Evolutionary conservation across 257 asterid genomes (phyloP).

Genomic region (Rauvolfia tetraphylla): DNA sequence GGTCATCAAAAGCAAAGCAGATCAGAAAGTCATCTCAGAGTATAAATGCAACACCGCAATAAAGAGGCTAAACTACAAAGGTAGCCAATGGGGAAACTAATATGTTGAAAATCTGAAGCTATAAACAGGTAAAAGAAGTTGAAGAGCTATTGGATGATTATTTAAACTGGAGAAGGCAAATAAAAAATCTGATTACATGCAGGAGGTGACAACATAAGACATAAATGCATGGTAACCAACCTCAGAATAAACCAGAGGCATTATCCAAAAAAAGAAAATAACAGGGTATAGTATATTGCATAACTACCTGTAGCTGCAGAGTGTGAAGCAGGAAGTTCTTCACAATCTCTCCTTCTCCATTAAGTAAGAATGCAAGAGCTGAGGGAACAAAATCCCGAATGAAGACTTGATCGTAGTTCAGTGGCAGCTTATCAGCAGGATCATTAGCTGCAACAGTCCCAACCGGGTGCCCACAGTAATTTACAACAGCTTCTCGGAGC

Average conservation of each 20-base stretch:
- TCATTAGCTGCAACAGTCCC: constrained; percentile 79
- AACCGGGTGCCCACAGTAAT: constrained; percentile 64
- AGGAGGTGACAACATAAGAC: not conserved
- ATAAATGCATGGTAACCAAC: not conserved
- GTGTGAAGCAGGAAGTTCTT: constrained; percentile 75
- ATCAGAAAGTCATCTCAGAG: not conserved
- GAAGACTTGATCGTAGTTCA: constrained; percentile 78
- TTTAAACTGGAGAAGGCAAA: not conserved
- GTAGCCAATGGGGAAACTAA: not conserved
- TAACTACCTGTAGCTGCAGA: constrained; percentile 69
- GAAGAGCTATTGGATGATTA: not conserved
- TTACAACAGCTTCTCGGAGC: constrained; percentile 57
- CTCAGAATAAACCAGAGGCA: not conserved
- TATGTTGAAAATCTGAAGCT: not conserved
- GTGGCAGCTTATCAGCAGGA: constrained; percentile 55
- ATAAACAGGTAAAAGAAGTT: not conserved
- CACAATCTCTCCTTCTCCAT: constrained; percentile 70
- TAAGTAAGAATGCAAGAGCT: constrained; percentile 78
- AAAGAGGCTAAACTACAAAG: not conserved
- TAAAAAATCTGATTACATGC: not conserved
- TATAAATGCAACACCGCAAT: not conserved
- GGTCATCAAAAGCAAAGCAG: not conserved
- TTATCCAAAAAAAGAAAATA: not conserved
- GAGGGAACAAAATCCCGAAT: constrained; percentile 81
- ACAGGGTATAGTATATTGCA: not conserved